Evolutionary conservation across 768 basidiomycete genomes (phyloP), one percentile per base, ranked within the genome.

Genomic region (Lentinula aciculospora): DNA sequence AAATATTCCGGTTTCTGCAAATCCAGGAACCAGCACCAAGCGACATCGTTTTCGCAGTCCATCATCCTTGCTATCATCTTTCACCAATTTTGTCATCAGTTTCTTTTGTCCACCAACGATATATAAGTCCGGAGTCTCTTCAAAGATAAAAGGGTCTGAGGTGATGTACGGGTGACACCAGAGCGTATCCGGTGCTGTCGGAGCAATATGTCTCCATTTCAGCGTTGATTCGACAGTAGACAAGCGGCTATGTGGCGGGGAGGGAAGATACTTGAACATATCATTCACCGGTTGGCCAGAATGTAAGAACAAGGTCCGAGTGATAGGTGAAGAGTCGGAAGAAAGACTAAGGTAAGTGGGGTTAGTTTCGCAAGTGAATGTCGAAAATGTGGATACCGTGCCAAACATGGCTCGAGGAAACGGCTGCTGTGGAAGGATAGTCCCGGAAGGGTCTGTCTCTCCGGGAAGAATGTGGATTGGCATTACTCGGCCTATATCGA

Each of bases 101-200:
- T 74, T 74, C 29, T 88, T 85, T 72, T 98, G 95, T 60, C 92
- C 92, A 32, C 97, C 97, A n/a, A 95, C 78, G 62, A 95, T 77
- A 69, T 98, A 98, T 28, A 98, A 71, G 67, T 97, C 85, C 15
- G 97, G 97, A 8, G 92, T 88, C 66, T 86, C 80, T n/a, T 74
- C 64, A 31, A 99, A 78, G 57, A 97, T 77, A 72, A 99, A 99
- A 0, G 97, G 97, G 67, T 99, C 97, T 17, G 76, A 74, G 28
- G 82, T 77, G 50, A 89, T 83, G 74, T 89, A 98, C 17, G 97
- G 97, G 69, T 98, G 95, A 65, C 97, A 98, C 94, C 94, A 98
- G 3, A 99, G 79, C 1, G 97, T 99, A 71, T 99, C 97, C 27
- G 97, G 97, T 25, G 96, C 96, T 7, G 97, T 98, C 3, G 97